These are phyloP conservation scores for Pterocarpus santalinus DNA, from an alignment of 306 rosid genomes.

Conservation along the genomic window DNA sequence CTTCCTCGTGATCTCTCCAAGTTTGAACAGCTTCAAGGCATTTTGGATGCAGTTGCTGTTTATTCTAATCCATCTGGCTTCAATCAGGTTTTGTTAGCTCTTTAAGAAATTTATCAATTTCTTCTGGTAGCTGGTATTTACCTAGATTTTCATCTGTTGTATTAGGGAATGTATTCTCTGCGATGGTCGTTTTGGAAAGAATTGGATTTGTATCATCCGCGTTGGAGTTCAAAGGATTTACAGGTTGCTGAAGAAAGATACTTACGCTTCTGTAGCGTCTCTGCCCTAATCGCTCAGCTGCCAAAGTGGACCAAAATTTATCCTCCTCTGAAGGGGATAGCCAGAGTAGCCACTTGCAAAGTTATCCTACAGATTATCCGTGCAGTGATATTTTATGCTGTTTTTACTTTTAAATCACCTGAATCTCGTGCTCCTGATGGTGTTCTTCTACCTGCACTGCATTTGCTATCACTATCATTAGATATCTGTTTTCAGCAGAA, in stretches of 20 bases:
- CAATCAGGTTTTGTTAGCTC: slow-evolving; percentile 67
- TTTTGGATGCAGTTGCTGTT: slow-evolving; percentile 72
- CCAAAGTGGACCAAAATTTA: slow-evolving; percentile 87
- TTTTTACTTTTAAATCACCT: slow-evolving; percentile 63
- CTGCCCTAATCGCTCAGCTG: slow-evolving; percentile 75
- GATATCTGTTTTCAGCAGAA: slow-evolving; percentile 78
- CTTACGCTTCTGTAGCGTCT: slow-evolving; percentile 71
- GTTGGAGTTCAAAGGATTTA: slow-evolving; percentile 93
- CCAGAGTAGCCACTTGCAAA: slow-evolving; percentile 90
- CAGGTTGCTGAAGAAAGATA: slow-evolving; percentile 99
- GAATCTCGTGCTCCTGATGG: slow-evolving; percentile 93
- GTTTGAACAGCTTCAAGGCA: slow-evolving; percentile 75
- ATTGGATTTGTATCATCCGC: slow-evolving; percentile 91
- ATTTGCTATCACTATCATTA: slow-evolving; percentile 81
- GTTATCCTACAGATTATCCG: slow-evolving; percentile 79
- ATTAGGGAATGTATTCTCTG: slow-evolving; percentile 89
- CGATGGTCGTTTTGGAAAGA: slow-evolving; percentile 87
- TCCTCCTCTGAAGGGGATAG: slow-evolving; percentile 78
- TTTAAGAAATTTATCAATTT: slow-evolving; percentile 12
- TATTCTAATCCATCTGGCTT: slow-evolving; percentile 93
- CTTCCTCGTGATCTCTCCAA: slow-evolving; percentile 93
- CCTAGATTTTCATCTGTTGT: slow-evolving; percentile 41
- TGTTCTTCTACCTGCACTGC: slow-evolving; percentile 86
- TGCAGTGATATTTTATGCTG: slow-evolving; percentile 88
- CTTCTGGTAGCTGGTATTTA: slow-evolving; percentile 38